Evolutionary conservation across 768 basidiomycete genomes (phyloP).

Genomic region (Boletales sp.): DNA sequence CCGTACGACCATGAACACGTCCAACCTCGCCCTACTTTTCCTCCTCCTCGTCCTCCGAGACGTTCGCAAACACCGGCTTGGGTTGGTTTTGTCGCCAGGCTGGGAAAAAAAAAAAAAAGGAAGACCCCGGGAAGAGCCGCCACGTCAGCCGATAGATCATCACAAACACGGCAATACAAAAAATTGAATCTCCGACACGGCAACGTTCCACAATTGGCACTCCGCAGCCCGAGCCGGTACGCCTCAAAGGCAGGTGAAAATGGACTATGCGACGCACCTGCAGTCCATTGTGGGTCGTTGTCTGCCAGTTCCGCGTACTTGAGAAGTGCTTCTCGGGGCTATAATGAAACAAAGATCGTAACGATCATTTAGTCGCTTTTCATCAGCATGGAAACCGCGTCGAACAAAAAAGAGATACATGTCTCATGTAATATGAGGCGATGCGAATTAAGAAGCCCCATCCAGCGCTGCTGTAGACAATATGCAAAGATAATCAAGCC

Average conservation of each 20-base stretch:
- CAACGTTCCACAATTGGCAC: conserved; percentile 23
- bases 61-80: conserved; percentile 75
- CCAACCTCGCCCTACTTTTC: conserved; percentile 46
- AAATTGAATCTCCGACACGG: conserved; percentile 29
- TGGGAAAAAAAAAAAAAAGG: conserved; percentile 46
- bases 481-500: conserved; percentile 18
- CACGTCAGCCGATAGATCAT: conserved; percentile 53
- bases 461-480: neutral
- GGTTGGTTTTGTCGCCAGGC: conserved; percentile 88
- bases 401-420: conserved; percentile 11
- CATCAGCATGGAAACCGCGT: conserved; percentile 25
- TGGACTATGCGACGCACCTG: conserved; percentile 51
- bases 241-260: conserved; percentile 13
- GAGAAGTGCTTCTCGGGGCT: conserved; percentile 97
- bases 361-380: conserved; percentile 21
- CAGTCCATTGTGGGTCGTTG: conserved; percentile 78
- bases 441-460: conserved; percentile 7
- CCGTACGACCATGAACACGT: neutral
- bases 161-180: conserved; percentile 31
- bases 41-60: conserved; percentile 52
- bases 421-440: conserved; percentile 14
- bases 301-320: conserved; percentile 81
- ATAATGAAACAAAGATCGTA: conserved; percentile 22
- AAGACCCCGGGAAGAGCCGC: conserved; percentile 32
- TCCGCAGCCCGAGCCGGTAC: conserved; percentile 25